Conservation (phyloP, 1,284 basidiomycete genomes). For the Ceratorhiza oryzae-sativae region DNA sequence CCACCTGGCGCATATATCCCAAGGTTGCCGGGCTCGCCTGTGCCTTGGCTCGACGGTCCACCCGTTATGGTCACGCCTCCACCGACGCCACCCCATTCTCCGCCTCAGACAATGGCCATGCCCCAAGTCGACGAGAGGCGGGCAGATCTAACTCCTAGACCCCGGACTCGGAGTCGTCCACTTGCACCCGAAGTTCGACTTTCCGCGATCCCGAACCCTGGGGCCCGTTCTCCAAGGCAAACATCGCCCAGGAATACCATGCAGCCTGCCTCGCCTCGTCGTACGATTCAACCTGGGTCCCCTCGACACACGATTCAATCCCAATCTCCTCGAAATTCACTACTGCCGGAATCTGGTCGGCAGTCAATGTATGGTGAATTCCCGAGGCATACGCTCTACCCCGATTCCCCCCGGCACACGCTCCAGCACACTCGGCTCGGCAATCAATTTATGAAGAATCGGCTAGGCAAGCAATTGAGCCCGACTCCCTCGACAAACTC, state of each 20-base stretch:
- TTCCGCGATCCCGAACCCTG: neutral
- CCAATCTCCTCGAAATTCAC: neutral
- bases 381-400: too few species aligned
- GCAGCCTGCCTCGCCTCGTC: neutral
- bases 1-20: slow-evolving; percentile 17
- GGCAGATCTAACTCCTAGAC: too few species aligned
- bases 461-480: too few species aligned
- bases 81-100: neutral
- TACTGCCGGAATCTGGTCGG: too few species aligned
- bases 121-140: too few species aligned
- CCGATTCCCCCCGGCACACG: too few species aligned
- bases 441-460: too few species aligned
- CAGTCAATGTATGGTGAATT: too few species aligned
- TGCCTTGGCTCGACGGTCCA: neutral
- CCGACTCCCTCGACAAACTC: too few species aligned
- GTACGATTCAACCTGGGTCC: neutral
- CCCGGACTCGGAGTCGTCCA: neutral
- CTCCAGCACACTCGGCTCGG: too few species aligned
- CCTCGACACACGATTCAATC: neutral
- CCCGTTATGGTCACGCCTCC: slow-evolving; percentile 2
- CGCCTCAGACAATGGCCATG: neutral
- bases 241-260: too few species aligned
- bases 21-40: neutral
- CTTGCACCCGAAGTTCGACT: neutral
- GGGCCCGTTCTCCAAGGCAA: neutral